phyloP scores from a whole-genome alignment of 2,329 filamentous ascomycete genomes.

The Alternaria novae-zelandiae region DNA sequence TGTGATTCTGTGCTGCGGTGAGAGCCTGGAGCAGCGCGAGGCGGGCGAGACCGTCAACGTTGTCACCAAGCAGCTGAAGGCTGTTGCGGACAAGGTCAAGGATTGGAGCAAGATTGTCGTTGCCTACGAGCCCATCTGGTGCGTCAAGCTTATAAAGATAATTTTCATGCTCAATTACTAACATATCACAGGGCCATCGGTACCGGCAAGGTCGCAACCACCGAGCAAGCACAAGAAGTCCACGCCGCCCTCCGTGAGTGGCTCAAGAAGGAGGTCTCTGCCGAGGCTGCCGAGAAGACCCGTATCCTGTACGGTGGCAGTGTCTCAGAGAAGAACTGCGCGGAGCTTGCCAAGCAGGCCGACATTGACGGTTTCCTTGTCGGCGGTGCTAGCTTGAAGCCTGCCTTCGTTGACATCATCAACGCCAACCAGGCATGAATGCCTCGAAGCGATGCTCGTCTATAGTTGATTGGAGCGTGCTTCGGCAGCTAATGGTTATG shows the following conservation, averaged over 20 bases:
- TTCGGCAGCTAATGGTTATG: background rate
- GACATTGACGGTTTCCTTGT: conserved; percentile 99
- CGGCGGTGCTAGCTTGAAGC: conserved; percentile 95
- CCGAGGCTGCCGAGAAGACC: conserved; percentile 81
- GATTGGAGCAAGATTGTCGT: conserved; percentile 96
- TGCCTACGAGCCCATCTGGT: conserved; percentile 99
- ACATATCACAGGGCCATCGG: conserved; percentile 67
- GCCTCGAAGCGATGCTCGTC: conserved; percentile 41
- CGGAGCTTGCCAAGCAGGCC: conserved; percentile 84
- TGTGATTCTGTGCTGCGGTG: conserved; percentile 97
- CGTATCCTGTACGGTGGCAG: conserved; percentile 96
- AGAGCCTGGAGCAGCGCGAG: conserved; percentile 93
- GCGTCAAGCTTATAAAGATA: conserved; percentile 30
- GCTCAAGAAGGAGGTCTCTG: conserved; percentile 76
- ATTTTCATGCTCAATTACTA: conserved; percentile 7
- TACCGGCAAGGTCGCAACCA: conserved; percentile 68
- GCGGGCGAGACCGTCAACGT: conserved; percentile 82
- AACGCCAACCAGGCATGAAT: conserved; percentile 60
- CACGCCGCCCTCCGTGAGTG: conserved; percentile 85
- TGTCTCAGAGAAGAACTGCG: conserved; percentile 98
- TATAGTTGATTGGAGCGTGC: conserved; percentile 40
- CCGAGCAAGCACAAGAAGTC: conserved; percentile 52
- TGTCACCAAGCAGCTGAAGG: conserved; percentile 83
- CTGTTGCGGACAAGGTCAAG: conserved; percentile 76
- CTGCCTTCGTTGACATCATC: conserved; percentile 80